Base-by-base conservation (phyloP, 352 stramenopile genomes). In the Phytophthora podocarpi region DNA sequence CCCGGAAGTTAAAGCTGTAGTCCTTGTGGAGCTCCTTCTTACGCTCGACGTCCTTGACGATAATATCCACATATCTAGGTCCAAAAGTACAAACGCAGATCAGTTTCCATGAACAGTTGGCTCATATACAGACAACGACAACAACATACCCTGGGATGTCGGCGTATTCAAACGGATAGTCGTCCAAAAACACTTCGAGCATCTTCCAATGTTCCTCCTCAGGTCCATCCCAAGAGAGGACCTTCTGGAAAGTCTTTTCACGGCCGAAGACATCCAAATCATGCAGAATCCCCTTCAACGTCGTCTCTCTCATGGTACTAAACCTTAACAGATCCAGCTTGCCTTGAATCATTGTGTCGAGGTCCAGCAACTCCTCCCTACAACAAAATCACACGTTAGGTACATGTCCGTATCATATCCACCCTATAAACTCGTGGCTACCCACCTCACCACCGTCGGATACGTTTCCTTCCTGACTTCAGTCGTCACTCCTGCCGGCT, bases 111-210 rank as follows among this genome's bases (percentile, higher is more conserved):
- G 24, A 26, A 36, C 7, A n/a, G n/a, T n/a, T n/a, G n/a, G 11
- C 18, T 39, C 3, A 7, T 11, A 30, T 13, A 27, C 9, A 53
- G 18, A 16, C 12, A 24, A 72, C 60, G n/a, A n/a, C n/a, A n/a
- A n/a, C n/a, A n/a, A n/a, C n/a, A n/a, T 62, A 84, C 66, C 74
- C 70, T 28, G 68, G 55, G 4, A 85, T 57, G 32, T 77, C 53
- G 2, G 71, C 51, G 49, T 66, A 81, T 23, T 80, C 69, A 35
- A 82, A 82, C 15, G 59, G 41, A 18, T 65, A 71, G 20, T 67
- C 52, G 20, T 79, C 73, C 32, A 85, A 40, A 50, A 82, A 85
- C 30, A 76, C 30, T 30, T 75, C 50, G 3, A 76, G 43, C 20
- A 80, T 48, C 23, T 51, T 45, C 50, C 54, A 69, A 18, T 59